Evolutionary conservation across 345 rosid species (phyloP), one percentile per base, ranked within the genome.

Genomic region (Eucalyptus regnans): DNA sequence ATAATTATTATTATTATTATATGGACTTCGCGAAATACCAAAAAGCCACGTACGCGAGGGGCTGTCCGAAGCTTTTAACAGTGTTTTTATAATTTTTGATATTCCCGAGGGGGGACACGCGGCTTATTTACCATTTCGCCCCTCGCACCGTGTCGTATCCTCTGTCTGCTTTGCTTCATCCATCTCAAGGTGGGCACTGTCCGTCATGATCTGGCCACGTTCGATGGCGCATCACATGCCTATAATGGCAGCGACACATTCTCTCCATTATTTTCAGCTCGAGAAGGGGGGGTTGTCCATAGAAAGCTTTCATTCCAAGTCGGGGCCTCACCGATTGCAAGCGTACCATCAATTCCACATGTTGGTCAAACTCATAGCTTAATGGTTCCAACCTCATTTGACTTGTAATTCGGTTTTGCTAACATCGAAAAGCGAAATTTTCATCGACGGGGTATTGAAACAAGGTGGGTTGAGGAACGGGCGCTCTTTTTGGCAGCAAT

Each of bases 141-240:
- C 87, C 87, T 85, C 5, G 7, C 41, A 18, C 50, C 87, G 56
- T 49, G 58, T 85, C 87, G 41, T 27, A 27, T 81, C 8, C 86
- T 43, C 17, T 27, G 50, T 81, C 86, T 15, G 49, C 50, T 27
- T 43, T 43, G 3, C 48, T 43, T 8, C 50, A 6, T 27, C 14
- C 3, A 12, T 85, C 49, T 58, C 7, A 4, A 80, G 52, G 43
- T 49, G 76, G 16, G 58, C 44, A 76, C 37, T 84, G 49, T 52
- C 86, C 86, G 8, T 33, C 5, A 90, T 91, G 91, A 90, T 50
- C 92, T 90, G 92, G 56, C 91, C 92, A 90, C 90, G 92, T 90
- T 90, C 31, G 7, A 83, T 83, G 48, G 29, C 48, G 20, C 79
- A 16, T 88, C 89, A 88, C 87, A 88, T 88, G 89, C 87, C 54